Conservation (phyloP, 306 rosid species). For the Lupinus albus region DNA sequence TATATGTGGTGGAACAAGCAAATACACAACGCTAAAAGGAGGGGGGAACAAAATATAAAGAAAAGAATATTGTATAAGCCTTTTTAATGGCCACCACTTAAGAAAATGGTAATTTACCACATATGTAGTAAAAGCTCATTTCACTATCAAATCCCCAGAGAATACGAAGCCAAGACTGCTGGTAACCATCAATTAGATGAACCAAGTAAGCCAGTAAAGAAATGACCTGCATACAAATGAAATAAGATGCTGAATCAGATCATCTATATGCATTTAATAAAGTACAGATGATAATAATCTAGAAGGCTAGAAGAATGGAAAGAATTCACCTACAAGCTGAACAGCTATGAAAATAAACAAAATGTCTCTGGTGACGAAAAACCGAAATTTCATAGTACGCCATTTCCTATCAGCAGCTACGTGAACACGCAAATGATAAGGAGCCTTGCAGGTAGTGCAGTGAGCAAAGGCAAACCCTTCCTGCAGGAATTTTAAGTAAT, state of each 20-base stretch:
- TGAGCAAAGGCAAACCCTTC: constrained; percentile 99
- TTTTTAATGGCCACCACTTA: constrained; percentile 17
- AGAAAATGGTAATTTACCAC: constrained; percentile 59
- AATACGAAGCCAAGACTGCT: constrained; percentile 84
- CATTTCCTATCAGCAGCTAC: constrained; percentile 94
- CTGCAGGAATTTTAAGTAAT: constrained; percentile 55
- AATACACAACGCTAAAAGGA: constrained; percentile 6
- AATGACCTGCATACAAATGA: constrained; percentile 66
- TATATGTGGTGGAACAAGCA: constrained; percentile 14
- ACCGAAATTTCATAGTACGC: constrained; percentile 94
- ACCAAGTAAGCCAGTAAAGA: constrained; percentile 82
- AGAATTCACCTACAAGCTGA: constrained; percentile 78
- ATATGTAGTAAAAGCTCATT: constrained; percentile 85
- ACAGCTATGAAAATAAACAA: constrained; percentile 82
- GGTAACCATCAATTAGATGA: constrained; percentile 76
- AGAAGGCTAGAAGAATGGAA: constrained; percentile 34
- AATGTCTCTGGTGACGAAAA: constrained; percentile 95
- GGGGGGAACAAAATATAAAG: neutral
- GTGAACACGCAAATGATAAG: constrained; percentile 94
- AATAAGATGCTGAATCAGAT: constrained; percentile 17
- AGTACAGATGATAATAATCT: constrained; percentile 18
- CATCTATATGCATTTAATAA: constrained; percentile 13
- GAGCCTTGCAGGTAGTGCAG: constrained; percentile 97
- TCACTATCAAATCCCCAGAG: constrained; percentile 86
- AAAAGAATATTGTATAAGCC: constrained; percentile 23